These are phyloP conservation scores for Pisolithus sp. DNA, from an alignment of 768 basidiomycete genomes.

Conservation along the genomic window DNA sequence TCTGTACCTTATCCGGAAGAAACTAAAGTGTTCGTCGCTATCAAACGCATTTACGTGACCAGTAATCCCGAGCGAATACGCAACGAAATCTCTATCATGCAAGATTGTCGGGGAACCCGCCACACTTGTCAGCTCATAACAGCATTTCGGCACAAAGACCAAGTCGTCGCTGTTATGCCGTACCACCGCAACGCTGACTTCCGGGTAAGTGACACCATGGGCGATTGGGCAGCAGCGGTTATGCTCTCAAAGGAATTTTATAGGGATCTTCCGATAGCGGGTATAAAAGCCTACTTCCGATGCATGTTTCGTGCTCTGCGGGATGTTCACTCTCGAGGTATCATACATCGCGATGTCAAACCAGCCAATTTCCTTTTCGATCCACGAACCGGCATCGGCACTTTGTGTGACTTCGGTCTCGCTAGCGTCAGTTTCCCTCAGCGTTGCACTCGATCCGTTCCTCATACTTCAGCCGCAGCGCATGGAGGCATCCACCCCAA, in stretches of 20 bases:
- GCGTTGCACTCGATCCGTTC: not conserved
- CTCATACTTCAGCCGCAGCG: slow-evolving; percentile 36
- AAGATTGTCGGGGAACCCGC: slow-evolving; percentile 75
- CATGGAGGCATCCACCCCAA: slow-evolving; percentile 41
- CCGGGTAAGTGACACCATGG: slow-evolving; percentile 51
- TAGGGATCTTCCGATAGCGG: slow-evolving; percentile 60
- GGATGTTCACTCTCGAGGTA: slow-evolving; percentile 77
- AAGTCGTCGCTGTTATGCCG: slow-evolving; percentile 91
- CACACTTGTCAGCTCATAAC: slow-evolving; percentile 93
- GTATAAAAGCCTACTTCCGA: slow-evolving; percentile 81
- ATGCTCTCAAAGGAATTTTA: slow-evolving; percentile 61
- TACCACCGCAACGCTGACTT: slow-evolving; percentile 92
- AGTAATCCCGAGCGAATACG: slow-evolving; percentile 87
- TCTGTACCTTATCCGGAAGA: slow-evolving; percentile 35
- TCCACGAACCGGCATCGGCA: slow-evolving; percentile 73
- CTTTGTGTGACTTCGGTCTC: slow-evolving; percentile 91
- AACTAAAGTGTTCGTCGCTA: slow-evolving; percentile 73
- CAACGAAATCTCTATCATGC: slow-evolving; percentile 90
- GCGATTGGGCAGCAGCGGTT: not conserved
- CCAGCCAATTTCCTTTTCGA: slow-evolving; percentile 97
- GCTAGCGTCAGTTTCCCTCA: slow-evolving; percentile 63
- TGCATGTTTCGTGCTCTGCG: slow-evolving; percentile 87
- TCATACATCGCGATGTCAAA: slow-evolving; percentile 97
- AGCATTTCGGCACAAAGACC: slow-evolving; percentile 85
- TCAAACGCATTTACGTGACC: slow-evolving; percentile 97